Percentiles rank a stretch among this genome's conserved stretches.
phyloP scores from a whole-genome alignment of 805 yeast genomes.

The Ogataea haglerorum region DNA sequence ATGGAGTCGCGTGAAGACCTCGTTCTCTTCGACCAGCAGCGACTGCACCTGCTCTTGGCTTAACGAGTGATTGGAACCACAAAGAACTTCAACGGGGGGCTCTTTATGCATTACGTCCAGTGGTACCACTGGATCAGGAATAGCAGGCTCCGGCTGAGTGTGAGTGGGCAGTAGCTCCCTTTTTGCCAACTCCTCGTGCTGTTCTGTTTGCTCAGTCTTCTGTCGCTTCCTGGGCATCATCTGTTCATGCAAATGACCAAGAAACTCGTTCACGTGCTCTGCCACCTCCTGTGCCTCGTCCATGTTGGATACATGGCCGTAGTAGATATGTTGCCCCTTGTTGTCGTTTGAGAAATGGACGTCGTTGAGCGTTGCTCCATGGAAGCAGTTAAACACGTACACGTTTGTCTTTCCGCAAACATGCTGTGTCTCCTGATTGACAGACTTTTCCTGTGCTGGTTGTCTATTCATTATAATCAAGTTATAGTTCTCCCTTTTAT shows the following conservation, averaged over 20 bases:
- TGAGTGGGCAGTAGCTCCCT: no score
- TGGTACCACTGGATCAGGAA: neutral
- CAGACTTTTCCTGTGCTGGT: neutral
- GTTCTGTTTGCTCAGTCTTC: neutral
- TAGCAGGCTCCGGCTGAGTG: neutral
- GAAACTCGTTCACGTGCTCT: neutral
- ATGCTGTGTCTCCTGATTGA: neutral
- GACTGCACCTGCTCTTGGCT: neutral
- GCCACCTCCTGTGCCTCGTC: neutral
- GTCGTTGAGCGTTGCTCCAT: constrained; percentile 7
- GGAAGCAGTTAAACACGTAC: constrained; percentile 8
- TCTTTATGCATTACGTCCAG: neutral
- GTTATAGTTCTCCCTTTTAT: no score
- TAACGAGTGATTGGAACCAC: neutral
- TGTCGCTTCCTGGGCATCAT: neutral
- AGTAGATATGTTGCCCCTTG: neutral
- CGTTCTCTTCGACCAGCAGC: constrained; percentile 4
- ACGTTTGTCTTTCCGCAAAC: neutral
- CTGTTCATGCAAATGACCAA: neutral
- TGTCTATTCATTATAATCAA: no score
- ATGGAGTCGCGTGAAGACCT: neutral
- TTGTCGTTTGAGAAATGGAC: constrained; percentile 3
- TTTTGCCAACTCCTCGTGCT: neutral
- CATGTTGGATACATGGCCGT: neutral
- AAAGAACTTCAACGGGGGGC: no score